phyloP scores from a whole-genome alignment of 495 filamentous ascomycete species.

The Xylaria cubensis region DNA sequence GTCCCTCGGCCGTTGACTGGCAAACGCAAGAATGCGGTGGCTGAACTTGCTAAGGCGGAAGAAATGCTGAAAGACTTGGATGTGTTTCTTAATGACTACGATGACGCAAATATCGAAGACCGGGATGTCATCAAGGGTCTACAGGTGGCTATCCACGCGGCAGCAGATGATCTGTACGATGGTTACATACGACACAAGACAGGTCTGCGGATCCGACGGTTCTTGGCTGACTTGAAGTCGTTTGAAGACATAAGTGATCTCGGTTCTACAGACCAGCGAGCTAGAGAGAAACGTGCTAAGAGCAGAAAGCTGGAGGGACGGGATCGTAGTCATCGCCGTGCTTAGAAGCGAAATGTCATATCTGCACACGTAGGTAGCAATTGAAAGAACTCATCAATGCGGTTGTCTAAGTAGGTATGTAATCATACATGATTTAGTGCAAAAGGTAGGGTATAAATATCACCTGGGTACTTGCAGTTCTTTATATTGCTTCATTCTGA shows the following conservation, averaged over 20 bases:
- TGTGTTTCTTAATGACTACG: constrained; percentile 37
- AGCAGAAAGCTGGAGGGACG: constrained; percentile 4
- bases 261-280: constrained; percentile 9
- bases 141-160: constrained; percentile 55
- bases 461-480: too few species aligned
- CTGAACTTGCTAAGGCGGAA: constrained; percentile 28
- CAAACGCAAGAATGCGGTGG: constrained; percentile 31
- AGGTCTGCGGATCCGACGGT: constrained; percentile 52
- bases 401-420: not conserved
- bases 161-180: constrained; percentile 54
- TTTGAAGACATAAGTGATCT: constrained; percentile 46
- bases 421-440: not conserved
- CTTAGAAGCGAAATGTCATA: constrained; percentile 25
- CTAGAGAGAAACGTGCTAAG: constrained; percentile 6
- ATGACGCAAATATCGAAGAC: constrained; percentile 47
- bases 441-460: not conserved
- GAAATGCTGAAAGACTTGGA: constrained; percentile 34
- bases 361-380: constrained; percentile 20
- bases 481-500: not conserved
- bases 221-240: constrained; percentile 53
- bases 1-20: constrained; percentile 8
- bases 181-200: constrained; percentile 51
- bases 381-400: constrained; percentile 9
- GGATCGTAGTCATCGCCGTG: constrained; percentile 10
- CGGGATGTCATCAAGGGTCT: constrained; percentile 55